Evolutionary conservation across 768 basidiomycete genomes (phyloP).

Genomic region (Russula emetica): DNA sequence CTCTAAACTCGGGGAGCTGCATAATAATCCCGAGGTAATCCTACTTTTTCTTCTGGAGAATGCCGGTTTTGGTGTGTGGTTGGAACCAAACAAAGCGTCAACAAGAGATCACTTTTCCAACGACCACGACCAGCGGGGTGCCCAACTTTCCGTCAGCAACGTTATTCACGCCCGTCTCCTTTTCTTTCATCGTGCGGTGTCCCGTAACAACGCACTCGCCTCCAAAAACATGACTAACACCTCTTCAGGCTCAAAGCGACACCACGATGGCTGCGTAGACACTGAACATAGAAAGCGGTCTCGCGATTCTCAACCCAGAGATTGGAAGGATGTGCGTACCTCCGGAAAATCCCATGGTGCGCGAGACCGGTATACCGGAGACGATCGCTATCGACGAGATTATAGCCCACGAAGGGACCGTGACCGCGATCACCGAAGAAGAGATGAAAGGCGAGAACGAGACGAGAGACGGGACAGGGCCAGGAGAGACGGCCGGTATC

Average conservation of each 20-base stretch:
- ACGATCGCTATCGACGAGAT: slow-evolving; percentile 32
- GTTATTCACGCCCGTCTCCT: slow-evolving; percentile 19
- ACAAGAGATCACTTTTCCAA: slow-evolving; percentile 7
- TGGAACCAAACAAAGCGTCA: slow-evolving; percentile 15
- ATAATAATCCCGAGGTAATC: background rate
- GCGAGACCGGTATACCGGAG: slow-evolving; percentile 37
- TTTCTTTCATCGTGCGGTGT: slow-evolving; percentile 72
- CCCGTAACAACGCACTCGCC: slow-evolving; percentile 58
- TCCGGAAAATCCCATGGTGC: slow-evolving; percentile 33
- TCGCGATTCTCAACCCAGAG: slow-evolving; percentile 51
- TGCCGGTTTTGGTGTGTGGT: background rate
- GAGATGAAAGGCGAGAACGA: slow-evolving; percentile 36
- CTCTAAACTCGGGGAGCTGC: too few relatives aligned
- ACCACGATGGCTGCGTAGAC: slow-evolving; percentile 56
- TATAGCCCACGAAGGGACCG: slow-evolving; percentile 31
- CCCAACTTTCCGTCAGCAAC: slow-evolving; percentile 8
- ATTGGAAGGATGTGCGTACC: slow-evolving; percentile 66
- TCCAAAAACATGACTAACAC: slow-evolving; percentile 63
- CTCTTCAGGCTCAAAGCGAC: slow-evolving; percentile 79
- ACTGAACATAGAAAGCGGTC: slow-evolving; percentile 49
- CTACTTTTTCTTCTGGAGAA: background rate
- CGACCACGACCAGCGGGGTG: slow-evolving; percentile 5
- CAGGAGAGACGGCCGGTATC: slow-evolving; percentile 36
- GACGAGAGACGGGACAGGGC: slow-evolving; percentile 34
- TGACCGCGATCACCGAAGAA: slow-evolving; percentile 34